A percentile compares a stretch with the other conserved stretches of the same genome.
phyloP scores from a whole-genome alignment of 2,329 filamentous ascomycete genomes.

The Lasiodiplodia gonubiensis region DNA sequence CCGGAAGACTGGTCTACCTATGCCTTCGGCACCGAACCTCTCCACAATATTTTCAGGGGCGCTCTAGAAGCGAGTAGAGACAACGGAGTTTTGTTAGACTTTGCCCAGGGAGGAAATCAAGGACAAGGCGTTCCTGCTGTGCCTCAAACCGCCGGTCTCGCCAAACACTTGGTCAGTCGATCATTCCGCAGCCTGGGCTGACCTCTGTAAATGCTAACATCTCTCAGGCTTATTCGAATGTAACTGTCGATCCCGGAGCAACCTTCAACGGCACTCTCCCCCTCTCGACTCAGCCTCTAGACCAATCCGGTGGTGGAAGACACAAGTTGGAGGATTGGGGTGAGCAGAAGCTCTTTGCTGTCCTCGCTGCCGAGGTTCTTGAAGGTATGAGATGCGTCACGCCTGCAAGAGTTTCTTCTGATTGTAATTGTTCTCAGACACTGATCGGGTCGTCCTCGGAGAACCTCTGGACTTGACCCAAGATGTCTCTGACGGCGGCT shows the following conservation, averaged over 20 bases:
- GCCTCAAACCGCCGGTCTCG: conserved; percentile 30
- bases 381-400: not conserved
- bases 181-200: not conserved
- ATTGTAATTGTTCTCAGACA: no score
- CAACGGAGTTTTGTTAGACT: conserved; percentile 51
- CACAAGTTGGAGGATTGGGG: conserved; percentile 32
- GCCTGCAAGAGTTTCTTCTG: no score
- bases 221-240: conserved; percentile 28
- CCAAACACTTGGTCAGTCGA: conserved; percentile 30
- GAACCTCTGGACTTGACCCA: conserved; percentile 32
- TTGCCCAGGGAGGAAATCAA: conserved; percentile 54
- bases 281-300: conserved; percentile 22
- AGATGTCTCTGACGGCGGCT: conserved; percentile 26
- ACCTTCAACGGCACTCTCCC: conserved; percentile 31
- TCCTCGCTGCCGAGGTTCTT: conserved; percentile 30
- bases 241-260: conserved; percentile 28
- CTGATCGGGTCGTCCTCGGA: not conserved
- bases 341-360: conserved; percentile 31
- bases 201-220: not conserved
- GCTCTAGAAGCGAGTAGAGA: conserved; percentile 44
- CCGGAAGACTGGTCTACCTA: conserved; percentile 48
- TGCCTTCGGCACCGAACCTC: conserved; percentile 49
- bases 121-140: conserved; percentile 54
- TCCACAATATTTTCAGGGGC: conserved; percentile 38
- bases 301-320: conserved; percentile 29